phyloP scores from a whole-genome alignment of 306 rosid genomes.

The Canavalia ensiformis region DNA sequence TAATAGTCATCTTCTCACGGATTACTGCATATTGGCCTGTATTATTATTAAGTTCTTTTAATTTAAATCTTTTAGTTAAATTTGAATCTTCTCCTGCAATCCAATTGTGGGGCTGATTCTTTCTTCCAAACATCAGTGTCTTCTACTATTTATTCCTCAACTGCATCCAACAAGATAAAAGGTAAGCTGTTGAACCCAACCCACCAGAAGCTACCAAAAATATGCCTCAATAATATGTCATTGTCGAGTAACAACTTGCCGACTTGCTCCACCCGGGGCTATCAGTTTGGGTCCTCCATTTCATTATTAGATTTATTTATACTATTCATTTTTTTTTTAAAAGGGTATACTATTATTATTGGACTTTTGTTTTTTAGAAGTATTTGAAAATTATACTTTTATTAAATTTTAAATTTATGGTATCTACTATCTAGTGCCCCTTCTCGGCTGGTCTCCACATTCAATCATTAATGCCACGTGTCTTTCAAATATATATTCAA shows the following conservation, averaged over 20 bases:
- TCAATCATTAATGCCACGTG: background rate
- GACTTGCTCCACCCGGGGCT: slow-evolving; percentile 34
- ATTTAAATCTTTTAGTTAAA: background rate
- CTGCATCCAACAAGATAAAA: slow-evolving; percentile 12
- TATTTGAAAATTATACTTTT: background rate
- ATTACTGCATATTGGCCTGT: background rate
- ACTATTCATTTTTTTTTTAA: background rate
- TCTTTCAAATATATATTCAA: slow-evolving; percentile 11
- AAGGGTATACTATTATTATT: background rate
- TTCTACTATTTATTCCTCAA: background rate
- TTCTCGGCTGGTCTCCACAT: slow-evolving; percentile 21
- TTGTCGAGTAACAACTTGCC: slow-evolving; percentile 39
- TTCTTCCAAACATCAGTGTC: background rate
- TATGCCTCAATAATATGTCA: slow-evolving; percentile 36
- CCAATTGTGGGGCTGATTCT: slow-evolving; percentile 25
- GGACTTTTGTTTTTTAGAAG: background rate
- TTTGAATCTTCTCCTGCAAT: background rate
- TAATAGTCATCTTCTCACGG: background rate
- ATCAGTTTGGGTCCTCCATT: slow-evolving; percentile 14
- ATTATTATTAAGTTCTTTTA: too few relatives aligned
- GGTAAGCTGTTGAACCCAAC: slow-evolving; percentile 35
- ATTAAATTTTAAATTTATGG: background rate
- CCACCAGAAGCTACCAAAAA: slow-evolving; percentile 15
- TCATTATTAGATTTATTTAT: background rate
- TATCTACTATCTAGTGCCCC: background rate